Percentiles rank a stretch among this genome's conserved stretches.
These are phyloP conservation scores for Cladophialophora psammophila DNA, from an alignment of 2,329 filamentous ascomycete species.

Conservation along the genomic window DNA sequence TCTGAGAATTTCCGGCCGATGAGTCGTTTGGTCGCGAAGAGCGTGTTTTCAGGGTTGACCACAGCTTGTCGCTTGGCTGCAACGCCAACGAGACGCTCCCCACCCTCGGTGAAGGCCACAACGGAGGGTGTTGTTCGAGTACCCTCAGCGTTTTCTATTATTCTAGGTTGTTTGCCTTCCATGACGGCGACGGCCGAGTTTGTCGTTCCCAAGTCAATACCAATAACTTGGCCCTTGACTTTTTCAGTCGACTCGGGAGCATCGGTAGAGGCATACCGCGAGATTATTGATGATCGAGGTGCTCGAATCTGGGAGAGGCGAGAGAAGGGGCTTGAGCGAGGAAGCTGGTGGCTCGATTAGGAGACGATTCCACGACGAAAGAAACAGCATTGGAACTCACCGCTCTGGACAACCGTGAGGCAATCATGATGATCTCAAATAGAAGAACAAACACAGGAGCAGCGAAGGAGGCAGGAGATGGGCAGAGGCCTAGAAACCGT, in stretches of 20 bases:
- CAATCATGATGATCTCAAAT: conserved; percentile 61
- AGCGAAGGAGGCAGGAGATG: conserved; percentile 37
- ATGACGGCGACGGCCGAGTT: conserved; percentile 97
- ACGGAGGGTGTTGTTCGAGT: conserved; percentile 91
- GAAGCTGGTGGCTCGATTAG: conserved; percentile 64
- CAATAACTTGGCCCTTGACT: conserved; percentile 94
- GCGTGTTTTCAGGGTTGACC: conserved; percentile 97
- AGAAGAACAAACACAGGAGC: conserved; percentile 41
- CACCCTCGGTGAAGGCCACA: conserved; percentile 93
- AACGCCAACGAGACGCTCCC: conserved; percentile 95
- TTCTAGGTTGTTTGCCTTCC: conserved; percentile 94
- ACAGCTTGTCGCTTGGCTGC: conserved; percentile 98
- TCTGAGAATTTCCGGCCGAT: conserved; percentile 98
- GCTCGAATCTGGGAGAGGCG: conserved; percentile 74
- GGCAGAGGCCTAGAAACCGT: conserved; percentile 21
- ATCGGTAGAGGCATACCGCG: conserved; percentile 79
- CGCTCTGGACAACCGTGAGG: conserved; percentile 75
- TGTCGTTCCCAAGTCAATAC: conserved; percentile 98
- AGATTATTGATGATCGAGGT: conserved; percentile 75
- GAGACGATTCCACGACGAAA: conserved; percentile 21
- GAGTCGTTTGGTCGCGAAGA: conserved; percentile 98
- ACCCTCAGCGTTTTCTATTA: conserved; percentile 98
- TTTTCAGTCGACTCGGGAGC: conserved; percentile 69
- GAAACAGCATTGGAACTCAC: conserved; percentile 61
- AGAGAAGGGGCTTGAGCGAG: conserved; percentile 75